Evolutionary conservation across 2,329 filamentous ascomycete species (phyloP).

Genomic region (Apiospora kogelbergensis): DNA sequence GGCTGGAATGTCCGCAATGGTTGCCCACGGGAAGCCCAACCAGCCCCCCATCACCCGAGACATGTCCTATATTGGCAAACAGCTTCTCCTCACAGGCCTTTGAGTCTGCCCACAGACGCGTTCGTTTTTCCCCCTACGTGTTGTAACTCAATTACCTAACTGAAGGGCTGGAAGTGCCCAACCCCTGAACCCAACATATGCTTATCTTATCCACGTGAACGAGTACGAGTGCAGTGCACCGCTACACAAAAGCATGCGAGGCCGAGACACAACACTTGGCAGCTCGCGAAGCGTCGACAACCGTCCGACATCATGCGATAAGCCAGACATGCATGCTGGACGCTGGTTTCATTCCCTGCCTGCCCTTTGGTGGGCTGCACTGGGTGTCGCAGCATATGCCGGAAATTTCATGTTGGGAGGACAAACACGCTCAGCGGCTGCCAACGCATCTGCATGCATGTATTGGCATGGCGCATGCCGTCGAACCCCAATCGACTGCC

Average conservation of each 20-base stretch:
- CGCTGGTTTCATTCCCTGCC: no score
- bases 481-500: not conserved
- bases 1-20: not conserved
- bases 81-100: no score
- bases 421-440: not conserved
- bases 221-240: not conserved
- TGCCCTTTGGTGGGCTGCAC: not conserved
- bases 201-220: not conserved
- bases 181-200: conserved; percentile 4
- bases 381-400: not conserved
- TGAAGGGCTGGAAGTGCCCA: not conserved
- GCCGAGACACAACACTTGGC: not conserved
- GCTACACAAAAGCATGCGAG: not conserved
- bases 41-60: not conserved
- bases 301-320: not conserved
- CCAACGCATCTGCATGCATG: not conserved
- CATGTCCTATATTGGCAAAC: not conserved
- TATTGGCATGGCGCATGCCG: not conserved
- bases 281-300: not conserved
- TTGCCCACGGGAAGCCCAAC: not conserved
- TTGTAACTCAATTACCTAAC: not conserved
- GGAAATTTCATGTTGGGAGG: not conserved
- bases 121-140: not conserved
- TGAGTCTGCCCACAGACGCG: not conserved
- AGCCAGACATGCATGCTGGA: not conserved